Conservation (phyloP, 345 rosid species). For the Lagerstroemia speciosa region DNA sequence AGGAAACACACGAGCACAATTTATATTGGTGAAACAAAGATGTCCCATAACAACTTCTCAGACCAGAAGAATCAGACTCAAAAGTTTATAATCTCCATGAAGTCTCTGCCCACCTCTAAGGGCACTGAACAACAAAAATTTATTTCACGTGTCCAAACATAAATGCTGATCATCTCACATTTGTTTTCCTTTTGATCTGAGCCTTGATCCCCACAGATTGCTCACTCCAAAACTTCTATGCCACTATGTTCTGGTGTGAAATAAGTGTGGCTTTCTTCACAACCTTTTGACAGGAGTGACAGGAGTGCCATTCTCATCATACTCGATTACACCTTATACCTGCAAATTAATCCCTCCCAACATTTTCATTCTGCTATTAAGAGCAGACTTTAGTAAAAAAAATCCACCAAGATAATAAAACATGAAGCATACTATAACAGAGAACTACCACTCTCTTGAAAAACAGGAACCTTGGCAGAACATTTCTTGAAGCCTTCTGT, state of each 20-base stretch:
- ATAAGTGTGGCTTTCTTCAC: constrained; percentile 44
- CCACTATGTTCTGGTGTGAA: constrained; percentile 51
- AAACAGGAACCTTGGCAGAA: constrained; percentile 85
- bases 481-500: constrained; percentile 51
- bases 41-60: too few species aligned
- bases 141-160: too few species aligned
- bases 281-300: constrained; percentile 65
- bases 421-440: background rate
- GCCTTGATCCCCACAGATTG: background rate
- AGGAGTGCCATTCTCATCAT: constrained; percentile 57
- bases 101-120: background rate
- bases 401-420: too few species aligned
- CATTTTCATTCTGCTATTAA: background rate
- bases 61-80: background rate
- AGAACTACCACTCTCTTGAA: constrained; percentile 55
- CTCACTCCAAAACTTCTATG: constrained; percentile 39
- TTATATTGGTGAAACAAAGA: too few species aligned
- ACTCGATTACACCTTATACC: constrained; percentile 70
- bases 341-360: constrained; percentile 4
- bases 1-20: background rate
- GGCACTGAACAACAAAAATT: too few species aligned
- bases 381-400: background rate
- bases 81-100: background rate
- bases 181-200: background rate
- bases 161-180: background rate